These are phyloP conservation scores for Colletotrichum zoysiae DNA, from an alignment of 2,329 filamentous ascomycete species.

Conservation along the genomic window DNA sequence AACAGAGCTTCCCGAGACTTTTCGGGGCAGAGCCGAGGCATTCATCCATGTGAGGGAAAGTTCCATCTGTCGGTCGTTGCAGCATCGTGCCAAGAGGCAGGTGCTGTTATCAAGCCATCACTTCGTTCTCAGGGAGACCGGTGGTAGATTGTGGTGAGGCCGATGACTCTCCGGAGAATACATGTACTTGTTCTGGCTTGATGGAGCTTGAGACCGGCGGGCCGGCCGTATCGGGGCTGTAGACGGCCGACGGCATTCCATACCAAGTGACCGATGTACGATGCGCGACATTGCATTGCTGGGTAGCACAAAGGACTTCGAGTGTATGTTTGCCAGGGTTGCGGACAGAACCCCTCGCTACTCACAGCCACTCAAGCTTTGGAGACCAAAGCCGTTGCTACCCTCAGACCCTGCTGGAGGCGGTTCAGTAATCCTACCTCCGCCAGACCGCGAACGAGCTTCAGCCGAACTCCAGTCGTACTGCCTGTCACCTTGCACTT, in stretches of 20 bases:
- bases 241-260: not conserved
- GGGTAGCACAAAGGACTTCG: not conserved
- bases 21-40: constrained; percentile 38
- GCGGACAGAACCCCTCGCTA: no score
- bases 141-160: constrained; percentile 14
- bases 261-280: constrained; percentile 14
- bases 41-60: constrained; percentile 36
- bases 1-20: constrained; percentile 22
- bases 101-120: not conserved
- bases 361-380: not conserved
- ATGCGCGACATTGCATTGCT: not conserved
- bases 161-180: constrained; percentile 18
- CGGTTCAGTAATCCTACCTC: not conserved
- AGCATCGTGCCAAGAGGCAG: not conserved
- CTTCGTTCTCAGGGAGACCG: not conserved
- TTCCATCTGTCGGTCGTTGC: not conserved
- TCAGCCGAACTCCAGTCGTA: constrained; percentile 19
- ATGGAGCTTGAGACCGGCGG: not conserved
- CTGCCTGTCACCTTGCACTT: constrained; percentile 30
- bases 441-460: not conserved
- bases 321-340: not conserved
- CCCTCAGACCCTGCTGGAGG: constrained; percentile 16
- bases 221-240: constrained; percentile 13
- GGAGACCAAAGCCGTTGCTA: constrained; percentile 34
- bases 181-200: constrained; percentile 25